Conservation (phyloP, 495 filamentous ascomycete species). For the Opeltia flavorubescens region DNA sequence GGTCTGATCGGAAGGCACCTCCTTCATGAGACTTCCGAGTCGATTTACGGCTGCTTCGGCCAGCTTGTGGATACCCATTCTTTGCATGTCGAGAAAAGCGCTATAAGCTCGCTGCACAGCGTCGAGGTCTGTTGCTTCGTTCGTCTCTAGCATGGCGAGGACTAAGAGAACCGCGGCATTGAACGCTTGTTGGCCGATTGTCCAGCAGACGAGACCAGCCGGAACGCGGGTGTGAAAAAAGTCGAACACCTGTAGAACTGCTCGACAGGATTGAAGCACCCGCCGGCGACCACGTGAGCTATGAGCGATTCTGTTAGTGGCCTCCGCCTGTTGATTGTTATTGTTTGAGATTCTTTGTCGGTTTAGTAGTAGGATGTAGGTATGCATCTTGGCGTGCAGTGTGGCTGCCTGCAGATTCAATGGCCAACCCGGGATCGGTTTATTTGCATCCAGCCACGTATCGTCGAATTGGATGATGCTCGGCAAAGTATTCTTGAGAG, state of each 20-base stretch:
- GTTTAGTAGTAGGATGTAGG: constrained; percentile 30
- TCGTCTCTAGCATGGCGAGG: constrained; percentile 28
- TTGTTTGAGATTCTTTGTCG: constrained; percentile 24
- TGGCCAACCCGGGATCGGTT: constrained; percentile 28
- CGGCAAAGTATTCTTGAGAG: constrained; percentile 28
- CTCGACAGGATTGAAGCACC: constrained; percentile 26
- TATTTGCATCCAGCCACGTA: constrained; percentile 25
- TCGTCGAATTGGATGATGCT: constrained; percentile 28
- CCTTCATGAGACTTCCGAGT: constrained; percentile 17
- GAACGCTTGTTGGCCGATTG: constrained; percentile 32
- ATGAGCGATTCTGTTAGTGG: constrained; percentile 4
- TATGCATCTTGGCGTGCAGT: constrained; percentile 30
- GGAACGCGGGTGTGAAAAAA: constrained; percentile 28
- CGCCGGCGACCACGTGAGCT: constrained; percentile 23
- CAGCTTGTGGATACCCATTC: constrained; percentile 27
- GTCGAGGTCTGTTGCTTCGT: constrained; percentile 18
- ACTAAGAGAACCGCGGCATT: constrained; percentile 33
- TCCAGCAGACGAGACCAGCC: constrained; percentile 32
- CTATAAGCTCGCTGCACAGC: constrained; percentile 26
- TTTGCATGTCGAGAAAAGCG: constrained; percentile 27
- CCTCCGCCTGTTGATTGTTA: constrained; percentile 1
- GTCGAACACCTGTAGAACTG: constrained; percentile 28
- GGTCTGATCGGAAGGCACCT: constrained; percentile 14
- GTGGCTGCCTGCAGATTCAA: constrained; percentile 26
- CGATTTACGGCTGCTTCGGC: constrained; percentile 26